Evolutionary conservation across 306 rosid species (phyloP).

Genomic region (Rubus parviflorus): DNA sequence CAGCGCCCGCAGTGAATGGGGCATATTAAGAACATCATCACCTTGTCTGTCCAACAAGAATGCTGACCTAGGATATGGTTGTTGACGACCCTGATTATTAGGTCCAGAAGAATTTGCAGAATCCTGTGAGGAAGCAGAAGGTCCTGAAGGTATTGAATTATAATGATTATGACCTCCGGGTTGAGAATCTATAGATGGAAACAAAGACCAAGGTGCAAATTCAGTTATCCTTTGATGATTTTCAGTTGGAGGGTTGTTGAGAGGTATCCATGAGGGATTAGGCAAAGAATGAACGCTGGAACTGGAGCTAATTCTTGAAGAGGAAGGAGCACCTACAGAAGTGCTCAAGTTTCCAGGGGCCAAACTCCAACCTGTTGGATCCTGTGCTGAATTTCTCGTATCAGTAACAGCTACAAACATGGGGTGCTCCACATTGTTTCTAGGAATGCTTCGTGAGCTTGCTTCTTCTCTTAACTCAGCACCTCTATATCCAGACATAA

Average conservation of each 20-base stretch:
- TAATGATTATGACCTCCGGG: slow-evolving; percentile 52
- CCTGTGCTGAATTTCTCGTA: slow-evolving; percentile 45
- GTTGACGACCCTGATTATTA: slow-evolving; percentile 47
- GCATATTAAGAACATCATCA: slow-evolving; percentile 48
- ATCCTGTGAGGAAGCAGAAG: slow-evolving; percentile 51
- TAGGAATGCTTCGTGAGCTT: slow-evolving; percentile 42
- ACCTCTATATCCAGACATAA: slow-evolving; percentile 47
- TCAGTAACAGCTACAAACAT: slow-evolving; percentile 40
- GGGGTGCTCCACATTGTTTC: slow-evolving; percentile 48
- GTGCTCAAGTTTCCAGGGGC: slow-evolving; percentile 47
- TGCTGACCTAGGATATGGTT: slow-evolving; percentile 53
- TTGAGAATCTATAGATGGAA: slow-evolving; percentile 54
- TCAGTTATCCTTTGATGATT: slow-evolving; percentile 62
- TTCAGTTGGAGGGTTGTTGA: slow-evolving; percentile 44
- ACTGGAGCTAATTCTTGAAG: slow-evolving; percentile 57
- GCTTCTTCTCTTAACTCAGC: slow-evolving; percentile 46
- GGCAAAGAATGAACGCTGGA: slow-evolving; percentile 46
- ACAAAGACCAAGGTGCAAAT: slow-evolving; percentile 71
- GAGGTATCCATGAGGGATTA: slow-evolving; percentile 55
- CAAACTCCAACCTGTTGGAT: slow-evolving; percentile 49
- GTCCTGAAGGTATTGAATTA: slow-evolving; percentile 52
- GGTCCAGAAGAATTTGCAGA: slow-evolving; percentile 34
- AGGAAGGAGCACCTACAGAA: slow-evolving; percentile 54
- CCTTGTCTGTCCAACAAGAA: slow-evolving; percentile 61
- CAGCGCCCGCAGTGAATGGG: slow-evolving; percentile 59